These are phyloP conservation scores for Wallacemonas sp. DNA, from an alignment of 208 protist species.

Conservation along the genomic window DNA sequence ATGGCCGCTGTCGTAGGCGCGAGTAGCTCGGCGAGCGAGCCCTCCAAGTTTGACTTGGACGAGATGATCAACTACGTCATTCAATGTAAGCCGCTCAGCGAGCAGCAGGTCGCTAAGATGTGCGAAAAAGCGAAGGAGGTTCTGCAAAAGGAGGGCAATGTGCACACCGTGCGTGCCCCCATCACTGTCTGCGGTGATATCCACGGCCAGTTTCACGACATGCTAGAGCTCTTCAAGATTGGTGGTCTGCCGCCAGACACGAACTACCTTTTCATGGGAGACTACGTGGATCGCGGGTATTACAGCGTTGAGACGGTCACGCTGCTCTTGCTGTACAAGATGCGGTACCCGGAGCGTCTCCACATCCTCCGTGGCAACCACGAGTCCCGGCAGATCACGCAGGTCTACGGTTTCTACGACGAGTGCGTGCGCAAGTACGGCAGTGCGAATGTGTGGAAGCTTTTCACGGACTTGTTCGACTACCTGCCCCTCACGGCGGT, in stretches of 20 bases:
- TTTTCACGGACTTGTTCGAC: conserved; percentile 98
- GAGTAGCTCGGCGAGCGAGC: conserved; percentile 18
- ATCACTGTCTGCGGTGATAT: conserved; percentile 96
- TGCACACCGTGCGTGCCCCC: conserved; percentile 87
- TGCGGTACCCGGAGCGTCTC: conserved; percentile 96
- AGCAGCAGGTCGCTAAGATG: conserved; percentile 82
- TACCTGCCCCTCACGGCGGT: conserved; percentile 97
- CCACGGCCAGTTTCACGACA: conserved; percentile 98
- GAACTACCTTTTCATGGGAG: conserved; percentile 98
- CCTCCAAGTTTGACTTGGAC: conserved; percentile 82
- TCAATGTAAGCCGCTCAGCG: conserved; percentile 87
- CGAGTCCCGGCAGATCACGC: conserved; percentile 97
- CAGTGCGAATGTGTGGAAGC: conserved; percentile 95
- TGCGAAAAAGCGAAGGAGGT: conserved; percentile 93
- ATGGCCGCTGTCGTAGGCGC: conserved; percentile 10
- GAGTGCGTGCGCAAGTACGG: conserved; percentile 99
- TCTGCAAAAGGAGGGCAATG: conserved; percentile 92
- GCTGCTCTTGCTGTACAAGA: conserved; percentile 94
- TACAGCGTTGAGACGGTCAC: conserved; percentile 94
- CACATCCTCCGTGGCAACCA: conserved; percentile 98
- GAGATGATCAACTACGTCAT: conserved; percentile 88
- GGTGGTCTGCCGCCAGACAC: conserved; percentile 95
- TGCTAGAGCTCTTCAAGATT: conserved; percentile 98
- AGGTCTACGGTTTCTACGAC: conserved; percentile 99
- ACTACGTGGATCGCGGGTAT: conserved; percentile 96